Percentiles rank a stretch among this genome's conserved stretches.
Evolutionary conservation across 2,329 filamentous ascomycete genomes (phyloP).

Genomic region (Sporothrix schenckii): DNA sequence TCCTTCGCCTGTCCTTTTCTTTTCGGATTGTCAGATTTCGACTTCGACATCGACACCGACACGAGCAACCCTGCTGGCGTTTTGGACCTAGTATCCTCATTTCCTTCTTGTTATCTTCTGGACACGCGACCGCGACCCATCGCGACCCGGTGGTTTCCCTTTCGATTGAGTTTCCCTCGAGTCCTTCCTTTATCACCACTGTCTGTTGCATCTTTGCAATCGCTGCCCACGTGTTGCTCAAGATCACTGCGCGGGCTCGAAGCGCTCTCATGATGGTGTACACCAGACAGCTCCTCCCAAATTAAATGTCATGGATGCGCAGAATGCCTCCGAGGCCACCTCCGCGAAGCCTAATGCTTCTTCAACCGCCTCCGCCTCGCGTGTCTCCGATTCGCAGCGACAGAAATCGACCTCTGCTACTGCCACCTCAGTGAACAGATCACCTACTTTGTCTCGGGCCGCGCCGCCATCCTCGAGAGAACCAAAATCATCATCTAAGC

Average conservation of each 20-base stretch:
- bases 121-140: slow-evolving; percentile 6
- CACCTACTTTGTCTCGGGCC: slow-evolving; percentile 33
- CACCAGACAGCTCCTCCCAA: slow-evolving; percentile 53
- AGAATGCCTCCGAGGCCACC: slow-evolving; percentile 66
- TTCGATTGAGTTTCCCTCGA: neutral
- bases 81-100: neutral
- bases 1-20: neutral
- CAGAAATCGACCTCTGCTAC: slow-evolving; percentile 41
- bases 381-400: slow-evolving; percentile 45
- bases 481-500: slow-evolving; percentile 22
- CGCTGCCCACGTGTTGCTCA: slow-evolving; percentile 9
- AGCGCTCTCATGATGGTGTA: slow-evolving; percentile 64
- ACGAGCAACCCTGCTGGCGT: neutral
- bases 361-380: slow-evolving; percentile 45
- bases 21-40: slow-evolving; percentile 6
- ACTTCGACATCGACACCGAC: slow-evolving; percentile 11
- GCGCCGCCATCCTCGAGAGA: slow-evolving; percentile 29
- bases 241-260: slow-evolving; percentile 41
- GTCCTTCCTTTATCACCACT: neutral
- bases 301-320: slow-evolving; percentile 70
- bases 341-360: slow-evolving; percentile 62
- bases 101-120: neutral
- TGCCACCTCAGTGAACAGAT: slow-evolving; percentile 39
- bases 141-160: neutral
- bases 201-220: neutral